Base-by-base conservation (phyloP, 352 stramenopile species). In the Globisporangium middletonii region DNA sequence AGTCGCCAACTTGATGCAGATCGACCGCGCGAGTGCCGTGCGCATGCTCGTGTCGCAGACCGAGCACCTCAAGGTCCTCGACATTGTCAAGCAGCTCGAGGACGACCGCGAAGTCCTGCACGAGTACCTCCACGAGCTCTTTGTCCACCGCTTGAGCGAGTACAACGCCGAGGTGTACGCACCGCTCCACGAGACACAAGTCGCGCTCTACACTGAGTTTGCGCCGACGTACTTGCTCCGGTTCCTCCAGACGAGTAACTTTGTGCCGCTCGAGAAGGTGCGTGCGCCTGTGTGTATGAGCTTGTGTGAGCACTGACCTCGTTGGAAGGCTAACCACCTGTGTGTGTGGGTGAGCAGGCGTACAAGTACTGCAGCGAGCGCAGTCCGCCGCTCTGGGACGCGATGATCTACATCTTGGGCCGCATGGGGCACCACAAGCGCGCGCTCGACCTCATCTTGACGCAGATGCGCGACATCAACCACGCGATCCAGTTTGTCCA, bases 341-440 rank as follows among this genome's bases (percentile, higher is more conserved):
- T 49, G 52, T 41, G 2, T 50, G 11, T 38, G 23, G 55, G 1
- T 42, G 19, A 49, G 23, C 30, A 93, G 80, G 81, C 80, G 8
- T 94, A 79, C 62, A 78, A 82, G 59, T 92, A 88, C 64, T 94
- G 84, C 57, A 86, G 71, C 35, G 76, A 89, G 19, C 84, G 79
- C 12, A 72, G 44, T 35, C 83, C 84, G 43, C 84, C 84, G 23
- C 62, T 92, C 1, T 94, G 81, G 81, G 81, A 91, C 50, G 79
- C 84, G 13, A 94, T 94, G 84, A 92, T 94, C 58, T 94, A 91
- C 64, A 88, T 92, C 52, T 58, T 94, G 28, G 82, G 84, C 23
- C 84, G 84, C 48, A 92, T 94, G 84, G 84, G 84, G 7, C 81
- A 94, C 47, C 79, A 94, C 67, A 92, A 92, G 75, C 83, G 85